phyloP scores from a whole-genome alignment of 139 green algal genomes.

The Zygnema circumcarinatum region DNA sequence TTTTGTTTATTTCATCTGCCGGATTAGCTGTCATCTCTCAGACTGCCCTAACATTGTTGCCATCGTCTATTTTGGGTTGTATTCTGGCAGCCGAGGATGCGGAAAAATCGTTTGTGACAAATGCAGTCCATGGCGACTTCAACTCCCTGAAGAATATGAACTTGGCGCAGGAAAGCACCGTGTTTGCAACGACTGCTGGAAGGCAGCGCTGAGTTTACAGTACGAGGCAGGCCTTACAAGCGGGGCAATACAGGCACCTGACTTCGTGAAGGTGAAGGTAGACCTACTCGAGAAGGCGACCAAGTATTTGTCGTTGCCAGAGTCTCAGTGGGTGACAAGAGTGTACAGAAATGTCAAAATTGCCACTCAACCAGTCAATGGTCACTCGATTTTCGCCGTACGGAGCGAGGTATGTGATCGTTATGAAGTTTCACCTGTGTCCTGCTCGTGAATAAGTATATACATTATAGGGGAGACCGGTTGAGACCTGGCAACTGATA shows the following conservation, averaged over 20 bases:
- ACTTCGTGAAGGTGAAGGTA: not conserved
- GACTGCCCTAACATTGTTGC: not conserved
- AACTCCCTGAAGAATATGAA: conserved; percentile 4
- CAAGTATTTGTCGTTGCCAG: not conserved
- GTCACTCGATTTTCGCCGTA: not conserved
- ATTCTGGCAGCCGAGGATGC: conserved; percentile 3
- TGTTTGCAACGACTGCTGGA: not conserved
- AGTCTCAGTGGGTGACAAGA: not conserved
- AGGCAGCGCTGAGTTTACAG: not conserved
- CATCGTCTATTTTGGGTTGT: not conserved
- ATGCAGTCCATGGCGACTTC: not conserved
- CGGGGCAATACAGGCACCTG: not conserved
- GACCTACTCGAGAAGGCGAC: not conserved
- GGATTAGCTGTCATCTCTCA: not conserved
- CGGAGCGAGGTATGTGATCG: not conserved
- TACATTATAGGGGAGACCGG: no score
- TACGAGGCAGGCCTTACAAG: conserved; percentile 1
- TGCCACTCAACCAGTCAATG: not conserved
- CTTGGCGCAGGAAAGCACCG: not conserved
- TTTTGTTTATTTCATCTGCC: not conserved
- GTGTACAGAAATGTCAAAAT: not conserved
- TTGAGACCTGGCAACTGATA: no score
- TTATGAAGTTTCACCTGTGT: no score
- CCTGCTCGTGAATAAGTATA: no score
- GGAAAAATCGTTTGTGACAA: conserved; percentile 16